These are phyloP conservation scores for Musa itinerans DNA, from an alignment of 176 grass and related monocot species.

Conservation along the genomic window DNA sequence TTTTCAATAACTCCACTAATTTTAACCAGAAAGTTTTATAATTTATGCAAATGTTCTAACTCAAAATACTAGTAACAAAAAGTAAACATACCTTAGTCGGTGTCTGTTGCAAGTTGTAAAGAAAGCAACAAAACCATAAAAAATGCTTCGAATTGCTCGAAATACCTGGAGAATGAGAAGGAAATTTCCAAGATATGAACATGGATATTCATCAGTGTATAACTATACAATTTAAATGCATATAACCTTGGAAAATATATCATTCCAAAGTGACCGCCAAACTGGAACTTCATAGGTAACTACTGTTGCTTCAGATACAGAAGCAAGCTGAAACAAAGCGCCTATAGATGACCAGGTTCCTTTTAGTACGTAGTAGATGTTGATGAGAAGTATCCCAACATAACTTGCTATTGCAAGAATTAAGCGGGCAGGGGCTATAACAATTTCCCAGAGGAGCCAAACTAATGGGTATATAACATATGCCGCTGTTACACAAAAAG, in stretches of 20 bases:
- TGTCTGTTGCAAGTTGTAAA: conserved; percentile 93
- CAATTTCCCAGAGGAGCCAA: conserved; percentile 64
- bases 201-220: not conserved
- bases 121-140: conserved; percentile 95
- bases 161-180: conserved; percentile 57
- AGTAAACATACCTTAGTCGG: conserved; percentile 57
- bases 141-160: conserved; percentile 74
- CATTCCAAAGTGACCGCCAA: conserved; percentile 80
- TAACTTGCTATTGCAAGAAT: conserved; percentile 48
- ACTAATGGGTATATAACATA: conserved; percentile 62
- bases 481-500: conserved; percentile 43
- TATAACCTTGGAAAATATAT: conserved; percentile 82
- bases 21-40: not conserved
- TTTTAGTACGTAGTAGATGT: conserved; percentile 37
- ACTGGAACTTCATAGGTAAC: conserved; percentile 45
- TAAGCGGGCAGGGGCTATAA: conserved; percentile 51
- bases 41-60: not conserved
- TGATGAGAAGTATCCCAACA: conserved; percentile 38
- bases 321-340: conserved; percentile 62
- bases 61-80: not conserved
- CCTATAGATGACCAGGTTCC: conserved; percentile 55
- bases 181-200: conserved; percentile 11
- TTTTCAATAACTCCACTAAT: not conserved
- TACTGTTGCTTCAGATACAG: conserved; percentile 35
- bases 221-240: not conserved